Conservation (phyloP, 169 alveolate genomes). For the Plasmodium adleri region DNA sequence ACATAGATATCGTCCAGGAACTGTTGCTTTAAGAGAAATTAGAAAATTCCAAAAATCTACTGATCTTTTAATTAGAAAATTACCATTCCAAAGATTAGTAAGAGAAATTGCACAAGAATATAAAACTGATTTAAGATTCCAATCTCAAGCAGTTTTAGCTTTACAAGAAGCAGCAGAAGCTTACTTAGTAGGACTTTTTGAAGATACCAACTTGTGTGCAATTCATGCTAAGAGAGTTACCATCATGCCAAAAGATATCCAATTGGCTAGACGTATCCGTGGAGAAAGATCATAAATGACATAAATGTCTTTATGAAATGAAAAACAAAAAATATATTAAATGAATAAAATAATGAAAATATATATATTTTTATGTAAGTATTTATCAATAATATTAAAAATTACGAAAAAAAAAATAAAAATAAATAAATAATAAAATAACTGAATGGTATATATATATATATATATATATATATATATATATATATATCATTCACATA, state of each 20-base stretch:
- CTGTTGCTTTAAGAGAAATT: conserved; percentile 98
- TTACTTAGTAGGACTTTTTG: conserved; percentile 98
- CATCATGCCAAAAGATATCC: conserved; percentile 99
- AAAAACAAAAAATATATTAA: conserved; percentile 5
- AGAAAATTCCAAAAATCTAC: conserved; percentile 96
- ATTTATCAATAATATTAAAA: not conserved
- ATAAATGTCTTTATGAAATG: not conserved
- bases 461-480: too few relatives aligned
- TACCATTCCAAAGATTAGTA: conserved; percentile 97
- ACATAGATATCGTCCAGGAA: conserved; percentile 99
- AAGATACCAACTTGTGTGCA: conserved; percentile 99
- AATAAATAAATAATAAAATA: not conserved
- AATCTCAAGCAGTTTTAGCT: conserved; percentile 96
- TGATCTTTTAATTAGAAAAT: conserved; percentile 95
- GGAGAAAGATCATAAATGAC: conserved; percentile 94
- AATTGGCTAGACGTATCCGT: conserved; percentile 98
- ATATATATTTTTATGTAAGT: too few relatives aligned
- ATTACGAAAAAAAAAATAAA: not conserved
- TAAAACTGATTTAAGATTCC: conserved; percentile 95
- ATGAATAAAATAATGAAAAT: not conserved
- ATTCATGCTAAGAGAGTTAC: conserved; percentile 99
- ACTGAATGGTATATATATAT: too few relatives aligned
- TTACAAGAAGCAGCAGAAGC: conserved; percentile 99
- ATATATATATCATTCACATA: too few relatives aligned
- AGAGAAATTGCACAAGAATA: conserved; percentile 97